phyloP scores from a whole-genome alignment of 2,329 filamentous ascomycete species.

The Xylariaceae sp. region DNA sequence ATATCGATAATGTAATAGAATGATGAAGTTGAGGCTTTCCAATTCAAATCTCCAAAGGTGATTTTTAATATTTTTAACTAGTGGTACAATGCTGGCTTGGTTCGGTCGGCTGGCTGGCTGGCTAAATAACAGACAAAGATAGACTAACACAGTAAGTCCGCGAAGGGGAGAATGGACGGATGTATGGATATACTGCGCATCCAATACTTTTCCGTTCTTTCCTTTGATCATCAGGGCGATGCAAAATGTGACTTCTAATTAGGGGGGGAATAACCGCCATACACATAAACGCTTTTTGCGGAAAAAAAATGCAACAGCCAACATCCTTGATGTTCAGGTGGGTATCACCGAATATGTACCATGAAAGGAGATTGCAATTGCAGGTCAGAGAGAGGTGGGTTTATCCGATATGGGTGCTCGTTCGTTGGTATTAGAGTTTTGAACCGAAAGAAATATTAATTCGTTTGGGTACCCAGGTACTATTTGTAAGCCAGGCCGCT shows the following conservation, averaged over 20 bases:
- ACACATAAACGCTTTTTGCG: not conserved
- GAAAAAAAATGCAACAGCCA: not conserved
- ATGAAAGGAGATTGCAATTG: not conserved
- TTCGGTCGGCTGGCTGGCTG: no score
- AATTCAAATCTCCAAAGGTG: no score
- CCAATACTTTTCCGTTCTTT: no score
- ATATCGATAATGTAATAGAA: no score
- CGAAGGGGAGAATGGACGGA: no score
- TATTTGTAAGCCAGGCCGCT: slow-evolving; percentile 16
- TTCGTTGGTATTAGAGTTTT: not conserved
- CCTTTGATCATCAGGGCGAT: no score
- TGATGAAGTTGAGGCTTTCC: no score
- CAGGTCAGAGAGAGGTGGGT: not conserved
- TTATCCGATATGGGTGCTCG: no score
- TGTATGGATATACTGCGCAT: no score
- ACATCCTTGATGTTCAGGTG: not conserved
- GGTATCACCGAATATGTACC: slow-evolving; percentile 13
- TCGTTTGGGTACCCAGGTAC: not conserved
- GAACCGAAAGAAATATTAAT: not conserved
- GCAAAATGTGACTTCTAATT: no score
- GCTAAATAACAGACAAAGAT: not conserved
- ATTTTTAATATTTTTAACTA: no score
- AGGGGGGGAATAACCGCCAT: not conserved
- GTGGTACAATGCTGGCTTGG: no score
- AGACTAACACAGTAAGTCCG: not conserved